Base-by-base conservation (phyloP, 2,329 filamentous ascomycete species). In the Fusarium anguioides region DNA sequence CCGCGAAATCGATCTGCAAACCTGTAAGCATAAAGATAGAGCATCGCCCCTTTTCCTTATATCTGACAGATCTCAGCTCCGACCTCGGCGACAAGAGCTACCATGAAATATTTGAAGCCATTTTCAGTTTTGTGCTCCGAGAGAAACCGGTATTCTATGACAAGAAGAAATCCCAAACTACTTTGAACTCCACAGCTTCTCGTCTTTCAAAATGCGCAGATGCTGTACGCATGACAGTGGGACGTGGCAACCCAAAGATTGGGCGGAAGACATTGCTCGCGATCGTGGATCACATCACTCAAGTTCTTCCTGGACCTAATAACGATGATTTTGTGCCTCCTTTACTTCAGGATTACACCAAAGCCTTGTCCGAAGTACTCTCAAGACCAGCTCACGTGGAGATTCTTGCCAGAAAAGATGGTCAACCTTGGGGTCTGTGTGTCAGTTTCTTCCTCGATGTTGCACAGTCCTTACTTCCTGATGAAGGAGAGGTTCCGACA, bases 211-310 rank as follows among this genome's bases (percentile, higher is more conserved):
- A 87, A 71, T 92, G 89, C 72, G 91, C 91, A 27, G 86, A 87
- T 44, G 89, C 90, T 9, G 79, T 98, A 56, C 89, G 93, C 52
- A 82, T 89, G 24, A 87, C 91, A 23, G 85, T 96, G 45, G 88
- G 91, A 66, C 86, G 90, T 52, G 91, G 92, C 21, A 82, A 90
- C 29, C 79, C 83, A 20, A 89, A 86, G 61, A 78, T 98, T 65
- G 91, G 89, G 72, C 82, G 84, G 60, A 96, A 93, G 76, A 95
- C 94, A 1, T 83, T 95, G n/a, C 86, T 90, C 70, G 87, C 91
- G 8, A 81, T 97, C 17, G 83, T 97, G 66, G 89, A 93, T 66
- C 94, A 97, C 78, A 90, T 98, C 62, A 89, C 88, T 5, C 89
- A 97, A 67, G 88, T 89, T 18, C 82, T 97, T 5, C 86, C 89